Base-by-base conservation (phyloP, 805 yeast genomes). In the Wickerhamomyces queroliae region DNA sequence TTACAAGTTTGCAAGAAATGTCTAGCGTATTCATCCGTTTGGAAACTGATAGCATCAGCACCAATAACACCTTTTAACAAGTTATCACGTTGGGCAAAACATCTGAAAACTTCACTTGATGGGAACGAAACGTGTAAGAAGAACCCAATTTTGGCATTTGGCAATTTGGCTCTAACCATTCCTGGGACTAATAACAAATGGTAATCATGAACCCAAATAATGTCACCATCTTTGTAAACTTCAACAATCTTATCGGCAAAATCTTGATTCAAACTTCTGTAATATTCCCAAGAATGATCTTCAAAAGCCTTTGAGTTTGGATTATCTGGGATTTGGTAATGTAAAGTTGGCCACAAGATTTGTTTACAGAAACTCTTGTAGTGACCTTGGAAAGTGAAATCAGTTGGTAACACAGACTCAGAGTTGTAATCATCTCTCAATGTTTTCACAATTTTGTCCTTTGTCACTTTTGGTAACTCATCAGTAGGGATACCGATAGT, bases 91-190 rank as follows among this genome's bases (percentile, higher is more conserved):
- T 88, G 93, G 1, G 98, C 96, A 45, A 91, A 74, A 53, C 97
- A 90, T 47, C 98, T 72, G 63, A 90, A 93, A 3, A 91, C 96
- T 59, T 91, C 99, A 41, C 91, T 80, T 4, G 96, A 85, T 8
- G 99, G 99, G 66, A 91, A 91, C 1, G 98, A 84, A 12, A 91
- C 86, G 55, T 93, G 99, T 41, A 93, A 67, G 61, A 89, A 93
- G 50, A 90, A 84, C 0, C 96, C 97, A 49, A 93, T 89, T 46
- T 83, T 78, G 2, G 95, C 97, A 41, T 77, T 59, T 5, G 97
- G 96, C 18, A 89, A 58, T 46, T 70, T 63, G 42, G 78, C 70
- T 44, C 96, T 73, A 4, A 91, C 73, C 91, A 91, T 81, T 39
- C 70, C 72, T 0, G 98, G 97, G 2, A 90, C 87, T 32, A 91